These are phyloP conservation scores for Pseudogymnoascus sp. DNA, from an alignment of 2,329 filamentous ascomycete species.

Conservation along the genomic window DNA sequence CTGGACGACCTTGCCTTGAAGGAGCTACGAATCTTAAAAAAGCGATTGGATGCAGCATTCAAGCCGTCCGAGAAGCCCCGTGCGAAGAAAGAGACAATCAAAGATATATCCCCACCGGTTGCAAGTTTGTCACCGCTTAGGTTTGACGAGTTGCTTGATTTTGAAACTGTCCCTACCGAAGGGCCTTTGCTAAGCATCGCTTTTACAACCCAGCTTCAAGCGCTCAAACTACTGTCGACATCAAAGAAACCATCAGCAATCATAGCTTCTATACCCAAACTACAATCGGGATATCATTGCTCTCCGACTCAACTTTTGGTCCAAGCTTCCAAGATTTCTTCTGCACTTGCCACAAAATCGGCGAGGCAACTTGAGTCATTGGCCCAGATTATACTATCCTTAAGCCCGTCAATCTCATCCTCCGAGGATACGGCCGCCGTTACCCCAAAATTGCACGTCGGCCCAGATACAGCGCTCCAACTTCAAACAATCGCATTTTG, in stretches of 20 bases:
- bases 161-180: constrained; percentile 39
- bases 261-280: constrained; percentile 47
- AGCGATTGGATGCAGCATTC: constrained; percentile 43
- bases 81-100: constrained; percentile 20
- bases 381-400: constrained; percentile 55
- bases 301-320: constrained; percentile 54
- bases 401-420: constrained; percentile 59
- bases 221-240: constrained; percentile 54
- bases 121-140: constrained; percentile 33
- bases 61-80: constrained; percentile 14
- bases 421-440: constrained; percentile 51
- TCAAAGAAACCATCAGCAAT: constrained; percentile 52
- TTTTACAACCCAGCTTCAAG: constrained; percentile 57
- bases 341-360: constrained; percentile 47
- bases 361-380: constrained; percentile 59
- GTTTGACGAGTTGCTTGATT: constrained; percentile 55
- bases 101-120: constrained; percentile 24
- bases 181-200: constrained; percentile 45
- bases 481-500: constrained; percentile 58
- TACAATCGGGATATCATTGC: constrained; percentile 44
- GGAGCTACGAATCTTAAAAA: constrained; percentile 60
- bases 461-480: constrained; percentile 50
- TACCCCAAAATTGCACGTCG: constrained; percentile 47
- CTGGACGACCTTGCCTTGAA: constrained; percentile 61
- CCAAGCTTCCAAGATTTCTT: constrained; percentile 26